Evolutionary conservation across 495 filamentous ascomycete genomes (phyloP), one percentile per base, ranked within the genome.

Genomic region (Thozetella sp.): DNA sequence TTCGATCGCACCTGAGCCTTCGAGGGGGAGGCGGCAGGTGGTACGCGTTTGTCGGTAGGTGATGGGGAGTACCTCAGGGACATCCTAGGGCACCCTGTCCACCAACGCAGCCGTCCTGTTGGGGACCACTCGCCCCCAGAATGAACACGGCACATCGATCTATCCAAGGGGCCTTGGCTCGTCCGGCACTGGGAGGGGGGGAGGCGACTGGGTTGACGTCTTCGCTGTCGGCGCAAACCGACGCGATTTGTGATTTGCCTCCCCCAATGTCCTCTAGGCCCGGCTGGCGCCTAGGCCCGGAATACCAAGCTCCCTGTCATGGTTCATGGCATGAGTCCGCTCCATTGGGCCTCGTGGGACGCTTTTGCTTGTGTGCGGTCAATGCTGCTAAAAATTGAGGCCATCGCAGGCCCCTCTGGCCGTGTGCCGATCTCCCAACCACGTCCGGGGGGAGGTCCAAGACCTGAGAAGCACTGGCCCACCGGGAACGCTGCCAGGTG

Each of bases 301-400:
- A 10, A 48, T 4, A 10, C 43, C n/a, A 48, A 19, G n/a, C 10
- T 15, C 43, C 43, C 20, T 48, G 43, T 48, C 43, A 48, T 15
- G 3, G 10, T 48, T n/a, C n/a, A 48, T 48, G 43, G 43, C 43
- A 48, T 48, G 43, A 48, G 43, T 10, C 43, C 43, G 6, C 12
- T n/a, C 43, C 43, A 48, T 48, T 48, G 43, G 43, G n/a, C 20
- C 4, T 20, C n/a, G 11, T 20, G 43, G 43, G 43, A 20, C 10
- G 20, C 9, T 10, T 19, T 48, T 10, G 12, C 20, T 37, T 48
- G 43, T n/a, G 43, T 20, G 9, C 20, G 12, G 43, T 48, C 43
- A 48, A 48, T 48, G 43, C 43, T 48, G 12, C 43, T 48, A 48
- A 48, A 48, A 20, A 48, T 20, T 48, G 43, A 48, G 43, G 43